Evolutionary conservation across 176 grass and related monocot genomes (phyloP), one percentile per base, ranked within the genome.

Genomic region (Aegilops umbellulata): DNA sequence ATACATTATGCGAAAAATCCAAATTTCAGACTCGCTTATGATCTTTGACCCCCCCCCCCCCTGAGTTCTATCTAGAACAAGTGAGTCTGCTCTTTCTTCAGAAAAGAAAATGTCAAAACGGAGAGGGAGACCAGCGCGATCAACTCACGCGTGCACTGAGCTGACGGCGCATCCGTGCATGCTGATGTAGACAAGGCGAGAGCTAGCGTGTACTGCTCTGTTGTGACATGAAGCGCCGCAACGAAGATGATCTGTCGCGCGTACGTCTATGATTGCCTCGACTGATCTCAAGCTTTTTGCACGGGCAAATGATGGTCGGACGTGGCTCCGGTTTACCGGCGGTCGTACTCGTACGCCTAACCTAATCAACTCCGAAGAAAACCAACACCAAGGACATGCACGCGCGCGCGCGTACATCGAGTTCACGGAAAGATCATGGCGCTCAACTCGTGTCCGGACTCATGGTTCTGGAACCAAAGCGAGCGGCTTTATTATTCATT

Each of bases 331-430:
- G 55, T 65, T 65, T 65, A 31, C 55, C 42, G 31, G 74, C 60
- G 89, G 74, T 30, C 84, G 80, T 83, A 79, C 58, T 23, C 89
- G 74, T 83, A 83, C 66, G 84, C 80, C 65, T 31, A 90, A 86
- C 65, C 29, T 25, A 65, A 46, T 57, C 38, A 78, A 8, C 38
- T 47, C 38, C 16, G 1, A 47, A 19, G 39, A 11, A 17, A 51
- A 46, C 0, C 10, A 64, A 7, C 30, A 51, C 17, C 5, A 26
- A 67, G 41, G 30, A 30, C 63, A 8, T 27, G 44, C 42, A 14
- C 6, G 19, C 7, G 7, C 65, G 65, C 34, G 34, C 5, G 34
- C 31, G 32, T 9, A 9, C 7, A 65, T 61, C 34, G 10, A 42
- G 67, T 51, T 30, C 12, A 8, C 6, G 39, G 9, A 73, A 12